Percentiles rank a stretch among this genome's conserved stretches.
Evolutionary conservation across 176 grass and related monocot genomes (phyloP).

Genomic region (Pontederia crassipes): DNA sequence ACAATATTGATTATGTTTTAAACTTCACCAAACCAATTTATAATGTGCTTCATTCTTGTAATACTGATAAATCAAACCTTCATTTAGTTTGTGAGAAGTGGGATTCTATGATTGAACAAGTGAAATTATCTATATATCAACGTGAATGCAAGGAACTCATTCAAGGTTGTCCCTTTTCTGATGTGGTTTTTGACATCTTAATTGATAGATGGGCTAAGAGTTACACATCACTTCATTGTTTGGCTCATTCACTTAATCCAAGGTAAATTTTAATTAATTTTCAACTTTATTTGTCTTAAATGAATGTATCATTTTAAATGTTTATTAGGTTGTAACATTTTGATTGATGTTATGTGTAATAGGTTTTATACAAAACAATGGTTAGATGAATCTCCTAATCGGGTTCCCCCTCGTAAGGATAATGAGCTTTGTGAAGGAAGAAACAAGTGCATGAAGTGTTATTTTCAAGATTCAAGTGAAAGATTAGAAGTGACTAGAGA

Average conservation of each 20-base stretch:
- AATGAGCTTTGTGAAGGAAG: neutral
- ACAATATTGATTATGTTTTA: conserved; percentile 10
- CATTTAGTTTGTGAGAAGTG: no score
- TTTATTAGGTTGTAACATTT: neutral
- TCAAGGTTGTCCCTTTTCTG: no score
- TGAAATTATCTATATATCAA: neutral
- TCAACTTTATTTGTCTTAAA: neutral
- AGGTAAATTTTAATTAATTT: no score
- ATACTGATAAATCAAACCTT: conserved; percentile 1
- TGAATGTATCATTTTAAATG: neutral
- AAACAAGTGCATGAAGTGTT: conserved; percentile 16
- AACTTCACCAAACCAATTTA: conserved; percentile 8
- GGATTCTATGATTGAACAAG: conserved; percentile 15
- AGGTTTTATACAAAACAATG: no score
- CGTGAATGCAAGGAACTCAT: no score
- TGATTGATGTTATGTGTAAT: no score
- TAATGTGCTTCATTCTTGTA: conserved; percentile 6
- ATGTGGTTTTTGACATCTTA: no score
- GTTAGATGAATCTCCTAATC: no score
- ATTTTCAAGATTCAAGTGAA: conserved; percentile 1
- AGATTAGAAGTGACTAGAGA: neutral
- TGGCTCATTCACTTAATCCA: no score
- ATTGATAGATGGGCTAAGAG: no score
- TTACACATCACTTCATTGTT: no score
- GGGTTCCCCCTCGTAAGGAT: conserved; percentile 7